A percentile compares a stretch with the other conserved stretches of the same genome.
These are phyloP conservation scores for Eleusine indica DNA, from an alignment of 176 grass and related monocot species.

Conservation along the genomic window DNA sequence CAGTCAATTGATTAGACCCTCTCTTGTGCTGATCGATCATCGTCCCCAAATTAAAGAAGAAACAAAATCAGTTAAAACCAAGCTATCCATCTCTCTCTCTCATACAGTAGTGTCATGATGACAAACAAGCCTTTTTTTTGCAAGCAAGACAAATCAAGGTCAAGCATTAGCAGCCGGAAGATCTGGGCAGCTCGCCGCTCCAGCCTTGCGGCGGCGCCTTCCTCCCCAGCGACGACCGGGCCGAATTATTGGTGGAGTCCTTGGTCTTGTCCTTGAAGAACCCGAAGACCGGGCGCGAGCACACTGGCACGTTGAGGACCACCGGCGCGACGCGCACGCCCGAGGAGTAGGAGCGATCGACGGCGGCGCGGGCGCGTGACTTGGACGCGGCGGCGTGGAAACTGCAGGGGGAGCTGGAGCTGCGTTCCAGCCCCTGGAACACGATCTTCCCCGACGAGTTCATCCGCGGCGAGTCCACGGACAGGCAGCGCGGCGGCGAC, in stretches of 20 bases:
- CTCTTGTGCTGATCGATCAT: background rate
- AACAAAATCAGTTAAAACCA: constrained; percentile 59
- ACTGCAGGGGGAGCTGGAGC: constrained; percentile 83
- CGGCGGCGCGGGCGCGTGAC: constrained; percentile 52
- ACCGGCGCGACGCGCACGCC: constrained; percentile 73
- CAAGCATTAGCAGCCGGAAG: constrained; percentile 29
- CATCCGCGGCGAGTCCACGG: constrained; percentile 81
- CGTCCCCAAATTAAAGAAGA: constrained; percentile 44
- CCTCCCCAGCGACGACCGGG: constrained; percentile 39
- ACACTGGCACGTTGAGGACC: constrained; percentile 87
- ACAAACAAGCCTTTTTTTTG: background rate
- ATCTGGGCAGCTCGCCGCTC: constrained; percentile 53
- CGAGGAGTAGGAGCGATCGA: constrained; percentile 83
- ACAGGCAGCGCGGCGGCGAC: constrained; percentile 7
- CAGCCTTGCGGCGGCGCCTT: constrained; percentile 40
- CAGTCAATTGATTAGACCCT: constrained; percentile 63
- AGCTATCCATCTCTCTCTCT: constrained; percentile 2
- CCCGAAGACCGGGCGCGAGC: constrained; percentile 79
- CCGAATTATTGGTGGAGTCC: background rate
- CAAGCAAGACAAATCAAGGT: constrained; percentile 12
- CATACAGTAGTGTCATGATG: constrained; percentile 16
- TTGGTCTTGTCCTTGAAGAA: constrained; percentile 80
- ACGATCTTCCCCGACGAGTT: constrained; percentile 90
- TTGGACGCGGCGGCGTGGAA: constrained; percentile 65
- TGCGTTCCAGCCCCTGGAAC: constrained; percentile 88